These are phyloP conservation scores for Sanghuangporus sanghuang DNA, from an alignment of 1,284 basidiomycete species.

Conservation along the genomic window DNA sequence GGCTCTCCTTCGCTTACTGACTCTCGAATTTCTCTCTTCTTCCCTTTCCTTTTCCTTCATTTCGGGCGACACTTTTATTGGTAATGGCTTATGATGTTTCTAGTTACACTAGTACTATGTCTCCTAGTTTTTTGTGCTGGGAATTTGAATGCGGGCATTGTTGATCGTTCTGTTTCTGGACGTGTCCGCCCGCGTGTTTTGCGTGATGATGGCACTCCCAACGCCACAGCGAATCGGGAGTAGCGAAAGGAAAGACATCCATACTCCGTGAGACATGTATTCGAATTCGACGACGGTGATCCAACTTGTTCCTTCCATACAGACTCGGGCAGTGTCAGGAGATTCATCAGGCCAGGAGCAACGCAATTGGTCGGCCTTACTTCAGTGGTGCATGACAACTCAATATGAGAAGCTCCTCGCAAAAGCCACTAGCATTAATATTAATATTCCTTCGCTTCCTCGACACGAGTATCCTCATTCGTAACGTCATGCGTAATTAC, in stretches of 20 bases:
- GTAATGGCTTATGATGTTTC: background rate
- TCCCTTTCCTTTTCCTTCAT: conserved; percentile 27
- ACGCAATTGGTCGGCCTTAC: background rate
- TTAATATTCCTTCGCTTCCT: conserved; percentile 19
- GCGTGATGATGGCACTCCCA: background rate
- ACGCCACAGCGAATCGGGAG: background rate
- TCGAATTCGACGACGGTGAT: background rate
- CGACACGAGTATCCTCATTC: background rate
- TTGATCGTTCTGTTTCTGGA: background rate
- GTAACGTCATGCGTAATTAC: too few relatives aligned
- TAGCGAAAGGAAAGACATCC: too few relatives aligned
- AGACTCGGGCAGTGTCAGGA: background rate
- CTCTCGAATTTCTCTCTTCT: conserved; percentile 21
- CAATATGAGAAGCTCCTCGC: background rate
- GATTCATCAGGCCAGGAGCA: background rate
- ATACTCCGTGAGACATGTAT: background rate
- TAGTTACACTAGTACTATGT: background rate
- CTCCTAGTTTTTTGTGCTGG: background rate
- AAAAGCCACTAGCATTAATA: background rate
- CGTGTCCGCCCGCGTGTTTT: background rate
- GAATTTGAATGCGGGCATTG: background rate
- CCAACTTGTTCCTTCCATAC: too few relatives aligned
- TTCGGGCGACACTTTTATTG: conserved; percentile 10
- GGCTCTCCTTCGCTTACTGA: conserved; percentile 26
- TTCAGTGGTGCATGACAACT: background rate